phyloP scores from a whole-genome alignment of 768 basidiomycete species.

The Rhodotorula paludigena region DNA sequence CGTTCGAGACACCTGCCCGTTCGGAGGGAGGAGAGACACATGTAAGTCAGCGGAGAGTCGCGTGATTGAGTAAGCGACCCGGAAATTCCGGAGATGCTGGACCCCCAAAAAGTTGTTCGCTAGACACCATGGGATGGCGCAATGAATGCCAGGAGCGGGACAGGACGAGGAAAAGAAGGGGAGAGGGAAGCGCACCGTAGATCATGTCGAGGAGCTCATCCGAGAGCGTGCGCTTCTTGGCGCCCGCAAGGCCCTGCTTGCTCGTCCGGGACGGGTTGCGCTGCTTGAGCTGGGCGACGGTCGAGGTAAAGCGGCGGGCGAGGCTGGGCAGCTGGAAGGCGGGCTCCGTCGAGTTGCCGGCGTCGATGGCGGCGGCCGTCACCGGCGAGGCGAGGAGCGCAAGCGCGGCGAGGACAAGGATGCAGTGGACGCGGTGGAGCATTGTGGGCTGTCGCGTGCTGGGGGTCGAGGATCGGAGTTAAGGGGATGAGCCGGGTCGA shows the following conservation, averaged over 20 bases:
- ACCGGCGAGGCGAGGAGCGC: constrained; percentile 12
- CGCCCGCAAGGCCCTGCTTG: constrained; percentile 7
- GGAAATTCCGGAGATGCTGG: too few relatives aligned
- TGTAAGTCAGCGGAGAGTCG: neutral
- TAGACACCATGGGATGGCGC: too few relatives aligned
- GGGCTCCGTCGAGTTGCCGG: neutral
- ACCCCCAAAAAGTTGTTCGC: too few relatives aligned
- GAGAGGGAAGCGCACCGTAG: constrained; percentile 3
- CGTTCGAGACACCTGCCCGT: neutral
- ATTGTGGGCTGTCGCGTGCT: neutral
- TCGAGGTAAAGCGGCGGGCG: constrained; percentile 15
- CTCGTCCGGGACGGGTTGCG: neutral
- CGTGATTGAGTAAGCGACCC: too few relatives aligned
- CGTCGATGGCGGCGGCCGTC: constrained; percentile 1
- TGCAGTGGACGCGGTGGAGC: neutral
- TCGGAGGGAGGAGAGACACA: neutral
- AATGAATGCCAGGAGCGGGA: too few relatives aligned
- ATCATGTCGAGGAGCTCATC: constrained; percentile 24
- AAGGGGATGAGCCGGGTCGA: neutral
- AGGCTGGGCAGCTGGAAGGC: constrained; percentile 20
- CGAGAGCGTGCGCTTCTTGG: constrained; percentile 18
- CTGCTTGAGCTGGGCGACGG: constrained; percentile 13
- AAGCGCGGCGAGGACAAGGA: constrained; percentile 16
- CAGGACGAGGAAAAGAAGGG: neutral
- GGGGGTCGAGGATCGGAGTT: neutral